These are phyloP conservation scores for Elaeis guineensis DNA, from an alignment of 176 grass and related monocot genomes.

Conservation along the genomic window DNA sequence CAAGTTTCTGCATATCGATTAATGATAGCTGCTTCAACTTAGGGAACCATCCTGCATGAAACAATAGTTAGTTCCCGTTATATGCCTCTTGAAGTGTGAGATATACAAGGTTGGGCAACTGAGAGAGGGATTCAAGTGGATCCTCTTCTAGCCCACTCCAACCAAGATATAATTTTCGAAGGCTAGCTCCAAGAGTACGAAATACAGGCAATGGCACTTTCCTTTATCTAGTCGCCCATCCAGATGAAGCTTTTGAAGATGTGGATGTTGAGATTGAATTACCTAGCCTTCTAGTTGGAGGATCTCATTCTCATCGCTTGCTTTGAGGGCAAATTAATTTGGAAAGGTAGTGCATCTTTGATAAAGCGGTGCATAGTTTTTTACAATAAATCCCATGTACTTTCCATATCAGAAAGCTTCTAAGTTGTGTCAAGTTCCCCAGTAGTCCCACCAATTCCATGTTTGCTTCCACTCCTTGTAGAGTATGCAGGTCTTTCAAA, in stretches of 20 bases:
- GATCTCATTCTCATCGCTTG: constrained; percentile 22
- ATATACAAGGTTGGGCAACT: constrained; percentile 23
- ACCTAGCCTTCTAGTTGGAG: constrained; percentile 37
- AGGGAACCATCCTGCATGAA: constrained; percentile 1
- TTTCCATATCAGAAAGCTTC: constrained; percentile 21
- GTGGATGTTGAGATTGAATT: not conserved
- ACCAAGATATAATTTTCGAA: constrained; percentile 4
- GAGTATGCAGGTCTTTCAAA: constrained; percentile 17
- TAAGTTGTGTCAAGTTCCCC: constrained; percentile 31
- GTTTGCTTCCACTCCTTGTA: constrained; percentile 11
- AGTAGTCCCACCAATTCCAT: not conserved
- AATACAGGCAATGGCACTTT: constrained; percentile 27
- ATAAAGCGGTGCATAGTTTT: constrained; percentile 32
- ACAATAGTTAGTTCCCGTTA: not conserved
- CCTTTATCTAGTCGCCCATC: constrained; percentile 18
- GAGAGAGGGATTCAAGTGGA: constrained; percentile 20
- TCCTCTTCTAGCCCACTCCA: constrained; percentile 28
- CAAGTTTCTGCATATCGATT: not conserved
- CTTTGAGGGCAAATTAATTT: constrained; percentile 29
- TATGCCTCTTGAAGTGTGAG: not conserved
- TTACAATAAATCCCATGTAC: constrained; percentile 24
- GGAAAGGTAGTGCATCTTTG: constrained; percentile 29
- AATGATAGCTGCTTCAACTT: not conserved
- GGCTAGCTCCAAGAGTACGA: not conserved
- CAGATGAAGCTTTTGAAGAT: constrained; percentile 29